Conservation (phyloP, 768 basidiomycete genomes). For the Pulveroboletus sp. region DNA sequence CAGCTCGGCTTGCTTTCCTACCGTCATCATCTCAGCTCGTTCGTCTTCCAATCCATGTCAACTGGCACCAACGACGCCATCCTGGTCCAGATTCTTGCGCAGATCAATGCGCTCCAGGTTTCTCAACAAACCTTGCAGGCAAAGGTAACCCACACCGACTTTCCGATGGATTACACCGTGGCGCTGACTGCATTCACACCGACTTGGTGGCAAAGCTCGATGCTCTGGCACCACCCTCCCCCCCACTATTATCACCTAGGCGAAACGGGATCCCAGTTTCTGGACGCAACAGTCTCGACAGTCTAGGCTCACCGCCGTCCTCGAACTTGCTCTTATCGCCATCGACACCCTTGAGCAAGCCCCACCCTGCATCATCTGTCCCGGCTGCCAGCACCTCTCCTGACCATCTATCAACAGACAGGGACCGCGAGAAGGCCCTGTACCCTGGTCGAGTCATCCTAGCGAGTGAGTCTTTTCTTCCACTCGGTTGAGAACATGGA, state of each 20-base stretch:
- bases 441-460: conserved; percentile 83
- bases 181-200: not conserved
- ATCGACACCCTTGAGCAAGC: conserved; percentile 22
- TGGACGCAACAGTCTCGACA: conserved; percentile 6
- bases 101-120: conserved; percentile 66
- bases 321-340: conserved; percentile 27
- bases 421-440: conserved; percentile 64
- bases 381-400: conserved; percentile 14
- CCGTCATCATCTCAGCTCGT: conserved; percentile 8
- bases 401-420: conserved; percentile 38
- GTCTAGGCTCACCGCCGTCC: conserved; percentile 21
- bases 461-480: conserved; percentile 56
- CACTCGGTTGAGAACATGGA: not conserved
- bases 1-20: conserved; percentile 3
- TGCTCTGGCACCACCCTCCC: conserved; percentile 31
- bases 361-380: conserved; percentile 26
- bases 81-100: conserved; percentile 66
- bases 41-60: conserved; percentile 19
- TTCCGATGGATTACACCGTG: not conserved
- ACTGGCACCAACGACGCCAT: conserved; percentile 44
- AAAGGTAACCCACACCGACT: conserved; percentile 46
- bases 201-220: conserved; percentile 43
- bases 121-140: conserved; percentile 75
- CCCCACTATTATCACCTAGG: conserved; percentile 16
- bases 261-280: conserved; percentile 28